Percentiles rank a stretch among this genome's conserved stretches.
Conservation (phyloP, 106 monocot species). For the Narthecium ossifragum region DNA sequence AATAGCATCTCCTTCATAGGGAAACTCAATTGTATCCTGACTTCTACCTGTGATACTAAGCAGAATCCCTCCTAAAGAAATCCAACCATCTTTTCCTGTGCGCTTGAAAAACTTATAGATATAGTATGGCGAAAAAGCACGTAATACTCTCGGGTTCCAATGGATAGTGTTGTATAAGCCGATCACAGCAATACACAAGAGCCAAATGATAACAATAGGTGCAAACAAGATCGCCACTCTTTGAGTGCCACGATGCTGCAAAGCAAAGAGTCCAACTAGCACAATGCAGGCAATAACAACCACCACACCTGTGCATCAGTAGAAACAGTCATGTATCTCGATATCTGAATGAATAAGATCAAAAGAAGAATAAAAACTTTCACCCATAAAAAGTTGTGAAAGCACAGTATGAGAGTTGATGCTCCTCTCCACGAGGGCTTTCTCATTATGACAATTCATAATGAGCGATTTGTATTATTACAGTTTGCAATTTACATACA, state of each 20-base stretch:
- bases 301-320: constrained; percentile 39
- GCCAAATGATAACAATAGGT: constrained; percentile 75
- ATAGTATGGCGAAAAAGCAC: constrained; percentile 73
- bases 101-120: constrained; percentile 55
- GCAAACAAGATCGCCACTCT: constrained; percentile 89
- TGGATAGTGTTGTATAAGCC: constrained; percentile 76
- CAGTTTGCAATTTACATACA: no score
- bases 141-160: constrained; percentile 70
- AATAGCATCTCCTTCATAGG: neutral
- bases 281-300: constrained; percentile 69
- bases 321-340: constrained; percentile 6
- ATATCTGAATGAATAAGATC: no score
- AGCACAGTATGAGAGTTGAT: no score
- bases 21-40: neutral
- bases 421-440: no score
- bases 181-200: constrained; percentile 56
- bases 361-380: no score
- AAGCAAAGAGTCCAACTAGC: constrained; percentile 83
- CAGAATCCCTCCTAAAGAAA: constrained; percentile 77
- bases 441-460: no score
- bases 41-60: constrained; percentile 71
- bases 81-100: constrained; percentile 81
- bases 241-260: constrained; percentile 88
- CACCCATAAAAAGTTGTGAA: no score
- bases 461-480: no score